phyloP scores from a whole-genome alignment of 2,329 filamentous ascomycete genomes.

The Colletotrichum filicis region DNA sequence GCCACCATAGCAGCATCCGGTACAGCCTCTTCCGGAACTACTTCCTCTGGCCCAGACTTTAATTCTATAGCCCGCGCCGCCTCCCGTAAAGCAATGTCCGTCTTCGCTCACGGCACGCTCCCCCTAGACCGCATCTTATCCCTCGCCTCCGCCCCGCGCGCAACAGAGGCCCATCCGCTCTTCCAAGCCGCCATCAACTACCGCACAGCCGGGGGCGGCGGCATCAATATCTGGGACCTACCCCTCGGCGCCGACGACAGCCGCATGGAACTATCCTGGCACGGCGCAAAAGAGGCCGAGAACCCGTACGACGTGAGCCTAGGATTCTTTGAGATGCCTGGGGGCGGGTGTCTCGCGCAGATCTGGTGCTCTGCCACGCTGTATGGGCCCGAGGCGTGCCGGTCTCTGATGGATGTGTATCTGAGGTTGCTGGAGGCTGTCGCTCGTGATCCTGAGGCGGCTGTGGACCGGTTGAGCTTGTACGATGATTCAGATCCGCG shows the following conservation, averaged over 20 bases:
- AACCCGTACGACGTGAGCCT: neutral
- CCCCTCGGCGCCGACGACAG: too few species aligned
- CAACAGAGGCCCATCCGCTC: constrained; percentile 52
- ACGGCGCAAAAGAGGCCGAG: too few species aligned
- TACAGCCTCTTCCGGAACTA: too few species aligned
- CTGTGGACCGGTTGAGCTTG: too few species aligned
- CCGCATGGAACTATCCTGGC: too few species aligned
- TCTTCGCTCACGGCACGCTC: constrained; percentile 53
- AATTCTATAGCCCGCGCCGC: constrained; percentile 37
- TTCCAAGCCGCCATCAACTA: constrained; percentile 58
- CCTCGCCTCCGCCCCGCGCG: constrained; percentile 52
- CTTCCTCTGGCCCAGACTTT: constrained; percentile 42
- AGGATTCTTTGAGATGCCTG: neutral
- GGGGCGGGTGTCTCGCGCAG: neutral
- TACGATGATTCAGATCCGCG: too few species aligned
- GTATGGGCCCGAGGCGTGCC: constrained; percentile 33
- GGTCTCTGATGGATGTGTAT: too few species aligned
- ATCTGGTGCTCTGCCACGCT: neutral
- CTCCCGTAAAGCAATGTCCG: constrained; percentile 34
- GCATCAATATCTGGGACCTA: too few species aligned
- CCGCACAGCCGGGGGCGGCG: constrained; percentile 35
- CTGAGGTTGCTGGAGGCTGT: too few species aligned
- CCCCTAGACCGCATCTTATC: constrained; percentile 61
- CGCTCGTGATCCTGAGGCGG: too few species aligned
- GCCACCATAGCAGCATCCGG: too few species aligned